A percentile compares a stretch with the other conserved stretches of the same genome.
These are phyloP conservation scores for Amphibolis antarctica DNA, from an alignment of 106 monocot species.

Conservation along the genomic window DNA sequence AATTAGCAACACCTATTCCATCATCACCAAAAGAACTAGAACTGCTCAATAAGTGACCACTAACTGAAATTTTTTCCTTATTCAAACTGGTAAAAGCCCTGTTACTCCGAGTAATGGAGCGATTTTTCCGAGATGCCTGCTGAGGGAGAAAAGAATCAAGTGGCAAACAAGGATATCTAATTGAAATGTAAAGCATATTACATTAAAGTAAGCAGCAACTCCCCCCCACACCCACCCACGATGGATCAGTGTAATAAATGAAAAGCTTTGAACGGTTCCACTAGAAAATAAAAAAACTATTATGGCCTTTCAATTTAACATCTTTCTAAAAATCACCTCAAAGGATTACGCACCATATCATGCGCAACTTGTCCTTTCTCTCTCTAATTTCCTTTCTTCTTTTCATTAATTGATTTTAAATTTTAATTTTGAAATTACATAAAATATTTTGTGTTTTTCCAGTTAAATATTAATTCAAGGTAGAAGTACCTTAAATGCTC, in stretches of 20 bases:
- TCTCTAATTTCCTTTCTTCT: too few relatives aligned
- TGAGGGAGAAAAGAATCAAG: not conserved
- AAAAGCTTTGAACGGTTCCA: too few relatives aligned
- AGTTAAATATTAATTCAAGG: not conserved
- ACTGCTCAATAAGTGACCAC: slow-evolving; percentile 7
- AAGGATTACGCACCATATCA: too few relatives aligned
- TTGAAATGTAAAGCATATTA: not conserved
- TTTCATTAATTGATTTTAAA: too few relatives aligned
- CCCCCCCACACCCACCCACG: too few relatives aligned
- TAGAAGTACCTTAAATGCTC: slow-evolving; percentile 46
- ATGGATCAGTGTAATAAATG: too few relatives aligned
- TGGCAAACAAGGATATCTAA: slow-evolving; percentile 1
- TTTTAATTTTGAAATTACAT: too few relatives aligned
- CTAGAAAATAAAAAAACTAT: too few relatives aligned
- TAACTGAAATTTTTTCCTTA: slow-evolving; percentile 11
- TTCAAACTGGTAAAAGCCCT: slow-evolving; percentile 18
- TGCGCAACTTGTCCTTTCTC: too few relatives aligned
- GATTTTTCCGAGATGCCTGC: slow-evolving; percentile 51
- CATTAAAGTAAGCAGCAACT: not conserved
- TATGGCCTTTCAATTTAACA: too few relatives aligned
- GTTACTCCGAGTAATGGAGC: slow-evolving; percentile 14
- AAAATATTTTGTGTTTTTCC: too few relatives aligned
- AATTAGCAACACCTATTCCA: slow-evolving; percentile 15
- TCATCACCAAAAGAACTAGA: slow-evolving; percentile 16
- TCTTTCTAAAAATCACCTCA: too few relatives aligned